Evolutionary conservation across 257 asterid genomes (phyloP).

Genomic region (Datura wrightii): DNA sequence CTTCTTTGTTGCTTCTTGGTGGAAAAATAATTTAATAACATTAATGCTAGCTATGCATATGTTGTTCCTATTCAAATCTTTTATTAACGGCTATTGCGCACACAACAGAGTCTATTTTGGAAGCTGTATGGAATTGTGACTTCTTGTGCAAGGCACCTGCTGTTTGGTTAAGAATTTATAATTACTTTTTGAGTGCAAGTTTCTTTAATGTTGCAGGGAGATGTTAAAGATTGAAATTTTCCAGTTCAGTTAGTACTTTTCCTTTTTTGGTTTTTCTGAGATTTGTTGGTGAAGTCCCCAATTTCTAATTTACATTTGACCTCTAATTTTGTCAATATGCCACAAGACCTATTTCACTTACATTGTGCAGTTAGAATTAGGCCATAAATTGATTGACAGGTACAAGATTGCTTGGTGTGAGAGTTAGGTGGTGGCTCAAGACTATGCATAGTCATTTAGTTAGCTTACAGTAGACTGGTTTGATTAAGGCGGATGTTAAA

Average conservation of each 20-base stretch:
- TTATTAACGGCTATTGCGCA: not conserved
- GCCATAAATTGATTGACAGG: not conserved
- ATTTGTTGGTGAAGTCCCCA: slow-evolving; percentile 8
- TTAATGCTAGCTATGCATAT: not conserved
- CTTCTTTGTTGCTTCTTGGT: slow-evolving; percentile 11
- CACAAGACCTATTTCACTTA: not conserved
- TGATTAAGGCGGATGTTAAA: not conserved
- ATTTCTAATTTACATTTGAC: not conserved
- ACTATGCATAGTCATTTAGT: not conserved
- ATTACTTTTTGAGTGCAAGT: not conserved
- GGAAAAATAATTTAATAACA: not conserved
- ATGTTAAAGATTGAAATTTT: not conserved
- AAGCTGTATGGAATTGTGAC: slow-evolving; percentile 1
- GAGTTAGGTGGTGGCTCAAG: not conserved
- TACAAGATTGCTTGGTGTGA: slow-evolving; percentile 16
- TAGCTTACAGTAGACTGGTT: not conserved
- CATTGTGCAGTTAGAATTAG: slow-evolving; percentile 1
- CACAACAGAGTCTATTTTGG: not conserved
- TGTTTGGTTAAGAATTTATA: slow-evolving; percentile 28
- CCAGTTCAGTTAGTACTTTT: slow-evolving; percentile 12
- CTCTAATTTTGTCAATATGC: slow-evolving; percentile 3
- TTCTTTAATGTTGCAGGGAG: not conserved
- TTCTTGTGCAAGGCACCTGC: not conserved
- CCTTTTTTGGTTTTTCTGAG: not conserved
- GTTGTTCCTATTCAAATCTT: not conserved